phyloP scores from a whole-genome alignment of 495 filamentous ascomycete species.

The Neurospora hispaniola region DNA sequence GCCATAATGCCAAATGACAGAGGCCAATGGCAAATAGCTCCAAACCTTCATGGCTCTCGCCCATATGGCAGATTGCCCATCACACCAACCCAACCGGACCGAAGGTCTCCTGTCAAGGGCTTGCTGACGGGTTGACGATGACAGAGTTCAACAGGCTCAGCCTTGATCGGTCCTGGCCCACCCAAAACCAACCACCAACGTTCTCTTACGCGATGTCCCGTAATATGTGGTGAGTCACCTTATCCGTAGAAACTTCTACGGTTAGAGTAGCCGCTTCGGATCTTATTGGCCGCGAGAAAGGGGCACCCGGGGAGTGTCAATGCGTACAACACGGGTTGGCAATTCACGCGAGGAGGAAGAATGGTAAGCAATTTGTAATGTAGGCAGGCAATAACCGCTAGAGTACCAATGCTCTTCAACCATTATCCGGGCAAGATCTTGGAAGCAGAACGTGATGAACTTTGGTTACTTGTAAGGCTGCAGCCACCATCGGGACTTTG shows the following conservation, averaged over 20 bases:
- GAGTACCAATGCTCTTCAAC: no score
- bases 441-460: background rate
- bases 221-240: background rate
- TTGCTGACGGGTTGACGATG: background rate
- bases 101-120: background rate
- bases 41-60: background rate
- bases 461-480: background rate
- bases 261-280: background rate
- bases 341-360: background rate
- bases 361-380: background rate
- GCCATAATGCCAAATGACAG: background rate
- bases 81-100: background rate
- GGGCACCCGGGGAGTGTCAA: background rate
- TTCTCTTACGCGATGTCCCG: background rate
- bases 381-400: background rate
- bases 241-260: background rate
- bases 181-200: background rate
- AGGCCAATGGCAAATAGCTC: background rate
- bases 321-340: background rate
- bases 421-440: no score
- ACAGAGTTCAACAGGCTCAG: background rate
- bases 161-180: background rate
- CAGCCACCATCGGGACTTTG: background rate
- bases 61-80: background rate
- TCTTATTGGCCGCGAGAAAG: background rate